phyloP scores from a whole-genome alignment of 768 basidiomycete species.

The Termitomyces sp. region DNA sequence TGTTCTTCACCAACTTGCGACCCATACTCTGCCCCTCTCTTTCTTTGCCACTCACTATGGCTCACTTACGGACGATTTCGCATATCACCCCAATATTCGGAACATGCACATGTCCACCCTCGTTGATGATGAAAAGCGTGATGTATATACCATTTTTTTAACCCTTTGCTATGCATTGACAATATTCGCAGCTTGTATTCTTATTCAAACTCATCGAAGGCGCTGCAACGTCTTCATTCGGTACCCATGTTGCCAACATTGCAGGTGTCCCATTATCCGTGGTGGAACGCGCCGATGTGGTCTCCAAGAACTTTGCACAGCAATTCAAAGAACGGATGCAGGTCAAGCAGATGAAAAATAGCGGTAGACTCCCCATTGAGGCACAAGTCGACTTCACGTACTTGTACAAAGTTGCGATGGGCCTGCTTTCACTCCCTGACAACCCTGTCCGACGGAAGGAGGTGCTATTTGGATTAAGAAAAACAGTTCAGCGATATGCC shows the following conservation, averaged over 20 bases:
- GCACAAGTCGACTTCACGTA: conserved; percentile 91
- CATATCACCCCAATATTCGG: conserved; percentile 87
- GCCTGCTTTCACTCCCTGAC: conserved; percentile 46
- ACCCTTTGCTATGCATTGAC: not conserved
- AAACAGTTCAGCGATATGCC: conserved; percentile 21
- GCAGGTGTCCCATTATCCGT: conserved; percentile 88
- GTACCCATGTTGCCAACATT: conserved; percentile 91
- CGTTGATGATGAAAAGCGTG: conserved; percentile 88
- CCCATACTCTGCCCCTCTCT: conserved; percentile 84
- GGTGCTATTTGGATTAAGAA: conserved; percentile 51
- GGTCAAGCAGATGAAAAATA: conserved; percentile 51
- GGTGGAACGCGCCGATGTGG: conserved; percentile 81
- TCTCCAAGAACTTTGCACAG: conserved; percentile 83
- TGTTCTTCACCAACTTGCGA: conserved; percentile 91
- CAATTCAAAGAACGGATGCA: conserved; percentile 83
- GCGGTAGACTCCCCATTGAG: conserved; percentile 64
- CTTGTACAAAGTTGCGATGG: conserved; percentile 59
- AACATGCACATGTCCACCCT: conserved; percentile 96
- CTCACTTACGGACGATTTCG: conserved; percentile 90
- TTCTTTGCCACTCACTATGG: conserved; percentile 99
- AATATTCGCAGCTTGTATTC: conserved; percentile 70
- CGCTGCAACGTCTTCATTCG: conserved; percentile 85
- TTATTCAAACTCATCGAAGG: conserved; percentile 92
- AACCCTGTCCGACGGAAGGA: conserved; percentile 50
- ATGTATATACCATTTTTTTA: conserved; percentile 41